Percentiles rank a stretch among this genome's conserved stretches.
Evolutionary conservation across 768 basidiomycete genomes (phyloP).

Genomic region (Mycena vulgaris): DNA sequence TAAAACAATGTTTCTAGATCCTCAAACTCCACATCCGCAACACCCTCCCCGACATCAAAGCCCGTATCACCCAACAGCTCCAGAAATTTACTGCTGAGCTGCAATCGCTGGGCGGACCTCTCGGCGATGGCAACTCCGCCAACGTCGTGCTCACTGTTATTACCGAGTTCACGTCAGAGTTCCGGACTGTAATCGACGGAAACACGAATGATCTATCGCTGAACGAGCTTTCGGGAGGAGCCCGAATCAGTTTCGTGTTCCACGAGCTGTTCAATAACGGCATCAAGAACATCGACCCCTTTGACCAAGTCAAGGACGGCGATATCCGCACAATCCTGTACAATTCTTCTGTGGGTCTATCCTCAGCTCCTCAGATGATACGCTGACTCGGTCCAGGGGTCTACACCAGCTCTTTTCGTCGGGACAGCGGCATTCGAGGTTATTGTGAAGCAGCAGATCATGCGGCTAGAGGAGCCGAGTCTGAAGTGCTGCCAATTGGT

Average conservation of each 20-base stretch:
- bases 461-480: slow-evolving; percentile 93
- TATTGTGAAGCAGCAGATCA: slow-evolving; percentile 99
- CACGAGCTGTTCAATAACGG: slow-evolving; percentile 99
- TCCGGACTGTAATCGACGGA: slow-evolving; percentile 97
- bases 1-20: slow-evolving; percentile 71
- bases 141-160: slow-evolving; percentile 97
- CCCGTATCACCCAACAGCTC: slow-evolving; percentile 91
- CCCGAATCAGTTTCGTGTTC: slow-evolving; percentile 98
- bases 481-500: slow-evolving; percentile 96
- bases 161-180: slow-evolving; percentile 97
- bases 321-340: slow-evolving; percentile 97
- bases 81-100: slow-evolving; percentile 92
- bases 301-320: slow-evolving; percentile 98
- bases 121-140: slow-evolving; percentile 92
- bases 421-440: slow-evolving; percentile 98
- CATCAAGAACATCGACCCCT: slow-evolving; percentile 96
- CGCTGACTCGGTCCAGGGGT: slow-evolving; percentile 71
- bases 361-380: not conserved
- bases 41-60: slow-evolving; percentile 99
- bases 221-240: slow-evolving; percentile 98
- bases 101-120: slow-evolving; percentile 84
- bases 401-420: slow-evolving; percentile 96
- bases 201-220: slow-evolving; percentile 95
- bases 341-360: slow-evolving; percentile 91
- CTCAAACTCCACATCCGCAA: slow-evolving; percentile 99